These are phyloP conservation scores for Vicia villosa DNA, from an alignment of 306 rosid species.

Conservation along the genomic window DNA sequence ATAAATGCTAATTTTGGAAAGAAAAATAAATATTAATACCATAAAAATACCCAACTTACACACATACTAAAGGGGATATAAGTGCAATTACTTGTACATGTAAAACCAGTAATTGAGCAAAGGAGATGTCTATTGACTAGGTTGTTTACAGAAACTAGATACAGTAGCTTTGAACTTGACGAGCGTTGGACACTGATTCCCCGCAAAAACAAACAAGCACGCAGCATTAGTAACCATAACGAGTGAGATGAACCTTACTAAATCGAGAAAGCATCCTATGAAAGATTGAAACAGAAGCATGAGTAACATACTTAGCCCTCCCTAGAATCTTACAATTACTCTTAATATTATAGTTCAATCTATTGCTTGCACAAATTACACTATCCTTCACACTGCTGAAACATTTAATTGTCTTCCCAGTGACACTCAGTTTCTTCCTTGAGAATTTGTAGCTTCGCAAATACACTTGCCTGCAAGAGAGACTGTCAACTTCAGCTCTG, in stretches of 20 bases:
- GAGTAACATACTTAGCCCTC: constrained; percentile 42
- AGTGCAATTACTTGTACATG: neutral
- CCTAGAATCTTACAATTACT: constrained; percentile 22
- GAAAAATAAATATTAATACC: too few species aligned
- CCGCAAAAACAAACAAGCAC: neutral
- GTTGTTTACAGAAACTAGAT: neutral
- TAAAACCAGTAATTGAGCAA: neutral
- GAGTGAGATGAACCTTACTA: constrained; percentile 39
- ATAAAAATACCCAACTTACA: too few species aligned
- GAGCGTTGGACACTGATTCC: neutral
- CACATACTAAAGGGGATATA: neutral
- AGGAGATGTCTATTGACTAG: neutral
- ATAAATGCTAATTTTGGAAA: too few species aligned
- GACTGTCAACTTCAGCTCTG: constrained; percentile 34
- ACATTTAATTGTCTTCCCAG: constrained; percentile 44
- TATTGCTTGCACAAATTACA: constrained; percentile 1
- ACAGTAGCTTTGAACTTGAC: neutral
- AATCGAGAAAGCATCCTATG: constrained; percentile 44
- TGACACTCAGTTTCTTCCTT: constrained; percentile 46
- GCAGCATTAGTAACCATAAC: constrained; percentile 25
- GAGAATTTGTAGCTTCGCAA: constrained; percentile 66
- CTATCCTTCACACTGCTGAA: constrained; percentile 33
- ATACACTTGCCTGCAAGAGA: constrained; percentile 54
- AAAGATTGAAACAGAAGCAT: constrained; percentile 41
- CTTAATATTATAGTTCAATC: constrained; percentile 3